Evolutionary conservation across 305 asterid species (phyloP), one percentile per base, ranked within the genome.

Genomic region (Fraxinus platypoda): DNA sequence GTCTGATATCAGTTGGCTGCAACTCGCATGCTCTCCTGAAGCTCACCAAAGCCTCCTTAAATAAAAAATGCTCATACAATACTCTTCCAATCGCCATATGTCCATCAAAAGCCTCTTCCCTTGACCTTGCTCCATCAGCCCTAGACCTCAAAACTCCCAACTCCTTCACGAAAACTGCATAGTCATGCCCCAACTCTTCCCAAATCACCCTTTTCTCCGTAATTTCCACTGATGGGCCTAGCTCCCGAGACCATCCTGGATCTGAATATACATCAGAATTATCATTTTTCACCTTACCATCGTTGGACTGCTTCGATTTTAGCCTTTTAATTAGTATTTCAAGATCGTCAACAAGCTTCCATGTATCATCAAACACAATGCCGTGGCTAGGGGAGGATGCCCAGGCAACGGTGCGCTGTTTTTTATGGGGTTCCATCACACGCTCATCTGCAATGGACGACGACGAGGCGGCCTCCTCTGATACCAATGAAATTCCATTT

Each of bases 51-150:
- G 95, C 98, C 80, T 94, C 99, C 91, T 94, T 91, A 78, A 91
- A 90, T 73, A 96, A 87, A 81, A 85, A 89, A 84, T 93, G 96
- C 81, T 96, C 99, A 59, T 93, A 93, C 64, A 96, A 71, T 52
- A 93, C 95, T 68, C 94, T 89, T 9, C 98, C 99, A 19, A 94
- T 82, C 2, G 99, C 99, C 98, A 95, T 95, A 26, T 95, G 99
- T 66, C 99, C 99, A 30, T 95, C 99, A 76, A 95, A 93, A 46
- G 99, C 99, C 88, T 95, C 99, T n/a, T 93, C 90, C 82, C 98
- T 90, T 7, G 99, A 94, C 78, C 97, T 85, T 0, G 99, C 89
- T 80, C 97, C 93, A 77, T 95, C 99, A 0, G 98, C 97, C 85
- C 97, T 87, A 6, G 98, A 87, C 89, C 99, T 91, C 91, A 95